Evolutionary conservation across 495 filamentous ascomycete species (phyloP).

Genomic region (Staphylotrichum tortipilum): DNA sequence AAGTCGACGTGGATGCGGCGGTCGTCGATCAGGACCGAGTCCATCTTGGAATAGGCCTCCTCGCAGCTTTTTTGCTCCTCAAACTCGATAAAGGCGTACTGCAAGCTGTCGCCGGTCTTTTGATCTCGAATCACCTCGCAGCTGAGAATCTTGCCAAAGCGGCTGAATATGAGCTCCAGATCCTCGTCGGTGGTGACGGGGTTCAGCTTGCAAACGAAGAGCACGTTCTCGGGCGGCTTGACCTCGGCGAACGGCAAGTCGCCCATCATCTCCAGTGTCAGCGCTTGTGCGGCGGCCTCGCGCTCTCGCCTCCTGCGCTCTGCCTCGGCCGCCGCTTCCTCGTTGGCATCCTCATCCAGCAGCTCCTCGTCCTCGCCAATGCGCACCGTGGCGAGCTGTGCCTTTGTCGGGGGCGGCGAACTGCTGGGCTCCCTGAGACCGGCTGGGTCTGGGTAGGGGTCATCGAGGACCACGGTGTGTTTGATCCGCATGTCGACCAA

Average conservation of each 20-base stretch:
- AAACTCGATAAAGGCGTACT: conserved; percentile 98
- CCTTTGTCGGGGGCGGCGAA: conserved; percentile 74
- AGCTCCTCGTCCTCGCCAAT: conserved; percentile 84
- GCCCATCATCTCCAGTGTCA: conserved; percentile 96
- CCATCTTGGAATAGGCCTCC: conserved; percentile 97
- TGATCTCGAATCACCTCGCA: conserved; percentile 96
- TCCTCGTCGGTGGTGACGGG: conserved; percentile 94
- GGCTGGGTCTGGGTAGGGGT: conserved; percentile 73
- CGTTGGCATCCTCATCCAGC: conserved; percentile 51
- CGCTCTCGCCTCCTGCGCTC: conserved; percentile 78
- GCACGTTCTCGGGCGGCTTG: conserved; percentile 91
- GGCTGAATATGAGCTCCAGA: conserved; percentile 89
- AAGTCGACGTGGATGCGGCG: conserved; percentile 98
- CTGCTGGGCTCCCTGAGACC: conserved; percentile 65
- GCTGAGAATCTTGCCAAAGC: conserved; percentile 89
- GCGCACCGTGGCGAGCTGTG: conserved; percentile 80
- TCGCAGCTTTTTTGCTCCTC: conserved; percentile 87
- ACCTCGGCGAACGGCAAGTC: conserved; percentile 97
- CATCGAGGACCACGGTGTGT: conserved; percentile 82
- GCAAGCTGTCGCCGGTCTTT: conserved; percentile 86
- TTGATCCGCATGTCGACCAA: conserved; percentile 87
- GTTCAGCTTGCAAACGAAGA: conserved; percentile 98
- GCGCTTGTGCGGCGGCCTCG: conserved; percentile 85
- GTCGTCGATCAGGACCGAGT: conserved; percentile 91
- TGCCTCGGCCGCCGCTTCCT: conserved; percentile 66